These are phyloP conservation scores for Aspergillus kassunensis DNA, from an alignment of 495 filamentous ascomycete species.

Conservation along the genomic window DNA sequence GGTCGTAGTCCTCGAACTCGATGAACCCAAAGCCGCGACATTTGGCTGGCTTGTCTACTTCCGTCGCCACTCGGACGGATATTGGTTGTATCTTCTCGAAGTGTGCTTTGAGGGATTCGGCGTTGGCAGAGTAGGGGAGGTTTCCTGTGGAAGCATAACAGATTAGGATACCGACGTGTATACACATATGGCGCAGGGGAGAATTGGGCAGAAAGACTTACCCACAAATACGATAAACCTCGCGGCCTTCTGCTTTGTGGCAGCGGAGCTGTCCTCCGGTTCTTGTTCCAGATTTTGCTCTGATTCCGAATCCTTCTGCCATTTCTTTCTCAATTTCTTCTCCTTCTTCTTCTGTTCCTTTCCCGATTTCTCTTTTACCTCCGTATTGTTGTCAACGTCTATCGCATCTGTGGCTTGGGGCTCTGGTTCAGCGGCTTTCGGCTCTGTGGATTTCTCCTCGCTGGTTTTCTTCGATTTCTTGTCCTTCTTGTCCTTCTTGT, in stretches of 20 bases:
- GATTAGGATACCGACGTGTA: not conserved
- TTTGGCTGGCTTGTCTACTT: constrained; percentile 62
- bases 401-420: constrained; percentile 1
- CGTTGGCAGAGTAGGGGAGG: constrained; percentile 80
- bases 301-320: too few species aligned
- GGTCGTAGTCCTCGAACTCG: constrained; percentile 84
- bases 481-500: constrained; percentile 12
- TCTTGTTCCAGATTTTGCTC: constrained; percentile 20
- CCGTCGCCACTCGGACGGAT: constrained; percentile 69
- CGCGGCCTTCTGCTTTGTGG: constrained; percentile 38
- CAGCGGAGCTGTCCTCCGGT: constrained; percentile 13
- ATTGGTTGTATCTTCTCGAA: constrained; percentile 72
- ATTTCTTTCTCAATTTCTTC: constrained; percentile 11
- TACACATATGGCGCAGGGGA: too few species aligned
- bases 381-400: constrained; percentile 5
- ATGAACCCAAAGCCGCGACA: constrained; percentile 89
- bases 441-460: constrained; percentile 1
- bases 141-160: constrained; percentile 52
- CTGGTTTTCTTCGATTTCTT: constrained; percentile 9
- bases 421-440: constrained; percentile 1
- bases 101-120: constrained; percentile 61
- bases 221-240: constrained; percentile 87
- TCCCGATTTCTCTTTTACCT: constrained; percentile 6
- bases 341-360: constrained; percentile 16
- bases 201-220: constrained; percentile 24